These are phyloP conservation scores for Clausena lansium DNA, from an alignment of 345 rosid species.

Conservation along the genomic window DNA sequence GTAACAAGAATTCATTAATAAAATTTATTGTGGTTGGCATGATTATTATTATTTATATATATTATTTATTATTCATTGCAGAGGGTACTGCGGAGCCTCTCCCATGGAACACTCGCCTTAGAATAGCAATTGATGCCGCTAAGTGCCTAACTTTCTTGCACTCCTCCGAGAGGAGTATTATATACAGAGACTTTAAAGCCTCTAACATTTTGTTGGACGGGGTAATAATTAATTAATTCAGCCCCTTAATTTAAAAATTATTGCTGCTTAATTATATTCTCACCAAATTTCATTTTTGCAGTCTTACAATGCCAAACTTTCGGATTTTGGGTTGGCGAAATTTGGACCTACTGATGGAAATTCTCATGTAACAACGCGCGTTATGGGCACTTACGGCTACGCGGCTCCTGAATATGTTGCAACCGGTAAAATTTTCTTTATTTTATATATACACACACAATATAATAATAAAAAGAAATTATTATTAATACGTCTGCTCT, in stretches of 20 bases:
- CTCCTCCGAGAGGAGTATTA: conserved; percentile 72
- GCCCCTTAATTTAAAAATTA: too few species aligned
- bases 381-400: conserved; percentile 82
- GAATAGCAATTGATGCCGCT: conserved; percentile 79
- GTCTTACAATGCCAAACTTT: conserved; percentile 71
- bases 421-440: conserved; percentile 41
- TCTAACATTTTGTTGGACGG: conserved; percentile 78
- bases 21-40: background rate
- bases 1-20: background rate
- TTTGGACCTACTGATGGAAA: conserved; percentile 63
- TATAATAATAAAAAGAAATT: too few species aligned
- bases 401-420: conserved; percentile 92
- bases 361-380: conserved; percentile 65
- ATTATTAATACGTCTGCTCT: too few species aligned
- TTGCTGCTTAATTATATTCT: background rate
- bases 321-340: conserved; percentile 84
- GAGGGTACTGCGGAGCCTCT: conserved; percentile 54
- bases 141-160: conserved; percentile 71
- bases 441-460: too few species aligned
- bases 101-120: conserved; percentile 58
- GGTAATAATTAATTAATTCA: conserved; percentile 31
- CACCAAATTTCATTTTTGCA: conserved; percentile 14
- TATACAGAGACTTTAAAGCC: conserved; percentile 82
- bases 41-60: background rate
- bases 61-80: conserved; percentile 21